These are phyloP conservation scores for Exophiala viscosa DNA, from an alignment of 2,329 filamentous ascomycete genomes.

Conservation along the genomic window DNA sequence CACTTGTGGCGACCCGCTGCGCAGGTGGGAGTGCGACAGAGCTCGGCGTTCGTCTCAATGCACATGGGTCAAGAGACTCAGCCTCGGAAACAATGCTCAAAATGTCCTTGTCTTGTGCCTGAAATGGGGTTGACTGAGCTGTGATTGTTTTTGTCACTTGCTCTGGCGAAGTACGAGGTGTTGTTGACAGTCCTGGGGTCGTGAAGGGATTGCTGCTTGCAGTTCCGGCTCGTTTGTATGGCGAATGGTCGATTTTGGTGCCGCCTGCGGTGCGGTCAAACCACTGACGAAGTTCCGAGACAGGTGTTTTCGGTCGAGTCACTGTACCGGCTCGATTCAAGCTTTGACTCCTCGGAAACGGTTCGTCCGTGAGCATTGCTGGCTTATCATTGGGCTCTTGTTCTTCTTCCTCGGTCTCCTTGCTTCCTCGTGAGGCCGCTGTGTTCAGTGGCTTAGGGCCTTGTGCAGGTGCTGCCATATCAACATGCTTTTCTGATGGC, in stretches of 20 bases:
- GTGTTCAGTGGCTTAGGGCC: not conserved
- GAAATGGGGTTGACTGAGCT: constrained; percentile 9
- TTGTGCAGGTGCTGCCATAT: not conserved
- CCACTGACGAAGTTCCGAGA: constrained; percentile 17
- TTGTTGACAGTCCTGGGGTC: constrained; percentile 12
- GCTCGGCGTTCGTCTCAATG: constrained; percentile 10
- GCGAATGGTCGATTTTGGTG: constrained; percentile 1
- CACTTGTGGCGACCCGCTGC: not conserved
- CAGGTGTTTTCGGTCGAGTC: constrained; percentile 20
- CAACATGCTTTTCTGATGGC: not conserved
- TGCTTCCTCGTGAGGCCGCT: not conserved
- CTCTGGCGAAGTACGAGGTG: constrained; percentile 15
- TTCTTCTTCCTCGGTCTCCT: not conserved
- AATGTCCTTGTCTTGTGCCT: not conserved
- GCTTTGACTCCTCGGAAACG: not conserved
- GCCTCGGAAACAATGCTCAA: not conserved
- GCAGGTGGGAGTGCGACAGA: constrained; percentile 11
- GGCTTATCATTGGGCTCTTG: not conserved
- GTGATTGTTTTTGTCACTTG: constrained; percentile 1
- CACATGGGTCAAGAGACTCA: not conserved
- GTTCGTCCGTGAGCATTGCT: not conserved
- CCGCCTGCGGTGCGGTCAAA: constrained; percentile 6
- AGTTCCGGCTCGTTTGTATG: constrained; percentile 10
- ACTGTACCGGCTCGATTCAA: constrained; percentile 10
- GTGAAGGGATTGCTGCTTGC: constrained; percentile 16